Evolutionary conservation across 768 basidiomycete species (phyloP).

Genomic region (Bullera alba): DNA sequence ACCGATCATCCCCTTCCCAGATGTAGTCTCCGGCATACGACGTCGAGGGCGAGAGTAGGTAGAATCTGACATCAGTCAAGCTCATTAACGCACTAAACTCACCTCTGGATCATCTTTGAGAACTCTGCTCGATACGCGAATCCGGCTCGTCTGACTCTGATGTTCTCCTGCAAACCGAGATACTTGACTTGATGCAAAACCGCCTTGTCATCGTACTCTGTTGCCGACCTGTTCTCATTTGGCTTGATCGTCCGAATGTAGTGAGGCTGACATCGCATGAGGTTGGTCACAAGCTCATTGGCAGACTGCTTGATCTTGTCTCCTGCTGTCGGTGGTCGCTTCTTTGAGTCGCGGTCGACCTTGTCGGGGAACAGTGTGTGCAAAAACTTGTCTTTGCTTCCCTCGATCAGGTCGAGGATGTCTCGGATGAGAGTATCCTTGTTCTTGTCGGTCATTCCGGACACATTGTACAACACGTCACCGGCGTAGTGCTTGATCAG

Average conservation of each 20-base stretch:
- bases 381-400: slow-evolving; percentile 74
- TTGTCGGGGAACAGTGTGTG: slow-evolving; percentile 86
- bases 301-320: slow-evolving; percentile 96
- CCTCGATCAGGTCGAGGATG: slow-evolving; percentile 76
- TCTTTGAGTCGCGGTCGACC: slow-evolving; percentile 93
- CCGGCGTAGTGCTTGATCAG: slow-evolving; percentile 95
- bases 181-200: slow-evolving; percentile 99
- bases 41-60: slow-evolving; percentile 84
- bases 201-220: slow-evolving; percentile 89
- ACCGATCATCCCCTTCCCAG: slow-evolving; percentile 83
- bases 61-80: slow-evolving; percentile 60
- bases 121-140: slow-evolving; percentile 98
- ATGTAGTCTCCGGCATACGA: slow-evolving; percentile 99
- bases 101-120: slow-evolving; percentile 94
- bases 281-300: slow-evolving; percentile 87
- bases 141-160: slow-evolving; percentile 90
- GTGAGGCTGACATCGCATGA: slow-evolving; percentile 94
- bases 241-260: slow-evolving; percentile 99
- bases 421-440: slow-evolving; percentile 96
- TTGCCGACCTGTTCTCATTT: slow-evolving; percentile 86
- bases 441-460: slow-evolving; percentile 99
- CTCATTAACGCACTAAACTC: no score
- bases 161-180: slow-evolving; percentile 95
- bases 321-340: slow-evolving; percentile 92
- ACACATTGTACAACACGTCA: slow-evolving; percentile 94